Base-by-base conservation (phyloP, 2,329 filamentous ascomycete genomes). In the Hypoxylon rubiginosum region DNA sequence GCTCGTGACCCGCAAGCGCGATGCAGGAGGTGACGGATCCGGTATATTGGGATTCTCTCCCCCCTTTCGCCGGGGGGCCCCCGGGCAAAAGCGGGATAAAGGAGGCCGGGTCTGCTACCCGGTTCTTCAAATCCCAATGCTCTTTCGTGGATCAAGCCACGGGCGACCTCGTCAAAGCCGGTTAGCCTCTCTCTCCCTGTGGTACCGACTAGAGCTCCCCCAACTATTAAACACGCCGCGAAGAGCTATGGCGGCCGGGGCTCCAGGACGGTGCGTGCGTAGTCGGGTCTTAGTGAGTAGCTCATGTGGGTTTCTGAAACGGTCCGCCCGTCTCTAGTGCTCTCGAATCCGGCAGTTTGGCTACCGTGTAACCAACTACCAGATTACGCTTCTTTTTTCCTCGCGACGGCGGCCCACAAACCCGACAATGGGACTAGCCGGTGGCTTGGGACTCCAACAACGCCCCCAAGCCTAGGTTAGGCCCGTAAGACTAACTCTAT, bases 341-440 rank as follows among this genome's bases (percentile, higher is more conserved):
- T 36, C 34, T 54, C 39, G 30, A 59, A 62, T 60, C 64, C 65
- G 65, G 67, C 56, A 68, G 65, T 60, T 64, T 66, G 62, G 62
- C 52, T 49, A 52, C 21, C 46, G 48, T 15, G 7, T 15, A 49
- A 43, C 24, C 10, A 4, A 34, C 21, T 17, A 30, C 28, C 58
- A 58, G 57, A 60, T 63, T 60, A 61, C 62, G 58, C 51, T 21
- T 41, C 39, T 4, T 41, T 41, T 36, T 65, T 64, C n/a, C n/a
- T 62, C 58, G 58, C 64, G 43, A 58, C 45, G 24, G 45, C 65
- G 67, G 65, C 50, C 62, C 62, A 68, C 45, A 46, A 66, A 62
- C 52, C 65, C 65, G 62, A 58, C 36, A 48, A 63, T 30, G 56
- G 49, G 28, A 17, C 19, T 50, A 45, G 39, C 48, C 45, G 36